Evolutionary conservation across 208 protist species (phyloP), one percentile per base, ranked within the genome.

Genomic region (Crithidia thermophila): DNA sequence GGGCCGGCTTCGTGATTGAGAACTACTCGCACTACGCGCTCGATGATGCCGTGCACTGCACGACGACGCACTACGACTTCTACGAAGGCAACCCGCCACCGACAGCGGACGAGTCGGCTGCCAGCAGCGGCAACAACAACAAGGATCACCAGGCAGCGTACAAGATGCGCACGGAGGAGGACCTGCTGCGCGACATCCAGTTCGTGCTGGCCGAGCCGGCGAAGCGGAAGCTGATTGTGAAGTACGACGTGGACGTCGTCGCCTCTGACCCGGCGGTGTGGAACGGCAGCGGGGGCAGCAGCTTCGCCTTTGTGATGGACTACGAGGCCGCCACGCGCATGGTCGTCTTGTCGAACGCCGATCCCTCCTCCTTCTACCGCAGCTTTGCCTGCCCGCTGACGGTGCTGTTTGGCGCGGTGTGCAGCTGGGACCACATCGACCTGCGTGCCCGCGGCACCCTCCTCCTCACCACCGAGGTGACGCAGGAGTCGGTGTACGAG

Each of bases 1-100:
- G 72, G 34, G 85, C 87, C 1, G 84, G 75, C 20, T 71, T 75
- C 11, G 85, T 93, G 56, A 72, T 86, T 31, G 74, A 88, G 59
- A 93, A 94, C 69, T 95, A 86, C 63, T 94, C 84, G 11, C 83
- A 93, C 71, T 85, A 85, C 74, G 78, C 82, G 55, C 66, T 85
- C 46, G 79, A 94, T 23, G 87, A 94, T 60, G 70, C 73, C 37
- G 56, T 91, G 33, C 83, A 72, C 30, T 69, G 92, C n/a, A 39
- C 33, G 25, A 79, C 75, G 45, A 79, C 63, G 66, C 84, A 95
- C 70, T 93, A 89, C 69, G 86, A 91, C 61, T 88, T 80, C 72
- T 69, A 58, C 39, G 69, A 68, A n/a, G 65, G 56, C 31, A 77
- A 75, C 59, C 62, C 62, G 4, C 76, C 82, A 3, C 68, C 78